A percentile compares a stretch with the other conserved stretches of the same genome.
Conservation (phyloP, 2,329 filamentous ascomycete species). For the Fusarium temperatum region DNA sequence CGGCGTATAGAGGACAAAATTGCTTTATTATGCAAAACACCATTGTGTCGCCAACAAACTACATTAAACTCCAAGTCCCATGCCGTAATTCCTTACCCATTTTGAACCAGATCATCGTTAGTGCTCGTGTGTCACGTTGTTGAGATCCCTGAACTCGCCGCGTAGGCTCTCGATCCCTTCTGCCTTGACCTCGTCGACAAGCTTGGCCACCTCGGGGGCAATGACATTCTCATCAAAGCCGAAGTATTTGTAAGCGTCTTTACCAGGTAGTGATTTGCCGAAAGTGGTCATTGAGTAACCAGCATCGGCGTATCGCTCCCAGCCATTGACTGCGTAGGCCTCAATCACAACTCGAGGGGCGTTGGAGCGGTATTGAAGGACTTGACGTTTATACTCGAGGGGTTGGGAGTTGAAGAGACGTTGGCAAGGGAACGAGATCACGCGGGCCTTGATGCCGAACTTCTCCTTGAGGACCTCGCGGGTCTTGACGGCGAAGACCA, state of each 20-base stretch:
- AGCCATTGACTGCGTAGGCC: conserved; percentile 65
- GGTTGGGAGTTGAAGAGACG: conserved; percentile 55
- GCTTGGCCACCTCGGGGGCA: conserved; percentile 46
- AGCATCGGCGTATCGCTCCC: conserved; percentile 69
- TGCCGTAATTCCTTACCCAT: not conserved
- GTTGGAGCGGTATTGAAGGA: conserved; percentile 54
- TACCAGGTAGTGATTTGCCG: conserved; percentile 64
- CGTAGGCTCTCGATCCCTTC: conserved; percentile 44
- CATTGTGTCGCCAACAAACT: conserved; percentile 2
- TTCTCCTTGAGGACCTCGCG: conserved; percentile 50
- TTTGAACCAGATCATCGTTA: conserved; percentile 9
- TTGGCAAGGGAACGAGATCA: conserved; percentile 58
- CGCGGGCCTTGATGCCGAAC: conserved; percentile 49
- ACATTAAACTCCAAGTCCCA: conserved; percentile 18
- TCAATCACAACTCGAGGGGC: conserved; percentile 67
- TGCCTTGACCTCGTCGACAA: conserved; percentile 43
- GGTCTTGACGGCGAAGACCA: conserved; percentile 47
- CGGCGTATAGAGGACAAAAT: not conserved
- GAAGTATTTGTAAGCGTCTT: conserved; percentile 64
- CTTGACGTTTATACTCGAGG: conserved; percentile 55
- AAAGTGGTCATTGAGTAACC: conserved; percentile 63
- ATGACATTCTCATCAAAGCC: conserved; percentile 60
- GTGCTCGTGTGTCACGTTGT: conserved; percentile 37
- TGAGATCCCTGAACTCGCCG: conserved; percentile 47
- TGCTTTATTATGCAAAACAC: conserved; percentile 14